Evolutionary conservation across 306 rosid species (phyloP), one percentile per base, ranked within the genome.

Genomic region (Prunus fruticosa): DNA sequence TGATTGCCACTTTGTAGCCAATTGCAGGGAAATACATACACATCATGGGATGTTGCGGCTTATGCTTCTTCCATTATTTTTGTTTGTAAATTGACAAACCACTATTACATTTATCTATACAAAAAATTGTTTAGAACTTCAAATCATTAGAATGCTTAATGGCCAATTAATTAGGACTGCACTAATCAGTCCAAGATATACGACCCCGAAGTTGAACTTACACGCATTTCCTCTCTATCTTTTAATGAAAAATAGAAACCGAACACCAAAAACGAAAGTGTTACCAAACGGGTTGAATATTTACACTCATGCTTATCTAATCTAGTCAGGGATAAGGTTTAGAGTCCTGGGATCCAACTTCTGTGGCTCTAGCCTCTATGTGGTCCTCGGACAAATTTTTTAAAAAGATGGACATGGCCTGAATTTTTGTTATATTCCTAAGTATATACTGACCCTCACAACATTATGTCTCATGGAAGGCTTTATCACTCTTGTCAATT

Each of bases 401-500:
- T 54, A 32, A 6, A 5, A 13, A 5, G 25, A 19, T 18, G 47
- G 73, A 64, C 25, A 11, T 45, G 32, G 70, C 51, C 41, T 64
- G 20, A 64, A 41, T 22, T 10, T 63, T 79, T 68, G 64, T 60
- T 8, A 22, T 11, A 22, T 23, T 60, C 19, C 18, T 1, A 22
- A 60, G 64, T 27, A 60, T 60, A 12, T 74, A 18, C 69, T 64
- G 43, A 63, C n/a, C 53, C 25, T 28, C 14, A 50, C 25, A 62
- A 64, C 27, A 43, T n/a, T 46, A 47, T 27, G 16, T 47, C 73
- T n/a, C 67, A 49, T 10, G 23, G 28, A 11, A n/a, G 25, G 30
- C 20, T 52, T 43, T 74, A 83, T 63, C 69, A 80, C 47, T 68
- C 71, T 34, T 47, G 88, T 80, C 86, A 80, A 76, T 78, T 79